These are phyloP conservation scores for Eremothecium coryli DNA, from an alignment of 1,139 yeast species.

Conservation along the genomic window DNA sequence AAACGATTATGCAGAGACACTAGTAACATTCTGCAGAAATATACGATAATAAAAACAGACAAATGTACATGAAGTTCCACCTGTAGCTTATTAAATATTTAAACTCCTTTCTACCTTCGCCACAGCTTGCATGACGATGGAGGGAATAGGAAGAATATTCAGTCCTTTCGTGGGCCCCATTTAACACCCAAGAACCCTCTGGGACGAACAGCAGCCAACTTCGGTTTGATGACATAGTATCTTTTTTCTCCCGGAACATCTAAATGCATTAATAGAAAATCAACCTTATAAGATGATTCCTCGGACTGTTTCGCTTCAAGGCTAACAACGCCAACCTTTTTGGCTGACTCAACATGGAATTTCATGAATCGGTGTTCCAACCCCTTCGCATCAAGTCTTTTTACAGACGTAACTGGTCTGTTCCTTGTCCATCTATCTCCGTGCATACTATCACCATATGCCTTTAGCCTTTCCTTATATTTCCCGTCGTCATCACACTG, in stretches of 20 bases:
- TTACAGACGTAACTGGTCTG: conserved; percentile 59
- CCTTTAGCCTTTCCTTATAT: conserved; percentile 54
- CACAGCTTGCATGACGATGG: too few relatives aligned
- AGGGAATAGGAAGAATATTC: too few relatives aligned
- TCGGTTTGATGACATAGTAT: conserved; percentile 61
- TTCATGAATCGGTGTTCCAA: conserved; percentile 75
- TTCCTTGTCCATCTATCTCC: conserved; percentile 80
- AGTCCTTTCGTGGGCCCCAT: conserved; percentile 72
- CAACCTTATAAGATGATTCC: conserved; percentile 52
- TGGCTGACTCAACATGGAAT: conserved; percentile 70
- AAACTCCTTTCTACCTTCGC: too few relatives aligned
- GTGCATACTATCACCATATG: conserved; percentile 63
- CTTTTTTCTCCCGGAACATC: conserved; percentile 68
- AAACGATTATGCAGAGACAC: too few relatives aligned
- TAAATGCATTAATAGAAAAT: conserved; percentile 63
- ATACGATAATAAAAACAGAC: too few relatives aligned
- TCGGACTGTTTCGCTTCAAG: conserved; percentile 64
- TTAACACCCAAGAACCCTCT: conserved; percentile 68
- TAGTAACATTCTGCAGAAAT: too few relatives aligned
- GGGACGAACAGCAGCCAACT: conserved; percentile 26
- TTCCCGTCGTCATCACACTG: conserved; percentile 36
- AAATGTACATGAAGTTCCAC: too few relatives aligned
- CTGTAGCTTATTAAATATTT: too few relatives aligned
- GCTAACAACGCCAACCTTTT: conserved; percentile 56
- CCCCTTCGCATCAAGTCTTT: conserved; percentile 58